Evolutionary conservation across 78 protist genomes (phyloP), one percentile per base, ranked within the genome.

Genomic region (Capsaspora owczarzaki): DNA sequence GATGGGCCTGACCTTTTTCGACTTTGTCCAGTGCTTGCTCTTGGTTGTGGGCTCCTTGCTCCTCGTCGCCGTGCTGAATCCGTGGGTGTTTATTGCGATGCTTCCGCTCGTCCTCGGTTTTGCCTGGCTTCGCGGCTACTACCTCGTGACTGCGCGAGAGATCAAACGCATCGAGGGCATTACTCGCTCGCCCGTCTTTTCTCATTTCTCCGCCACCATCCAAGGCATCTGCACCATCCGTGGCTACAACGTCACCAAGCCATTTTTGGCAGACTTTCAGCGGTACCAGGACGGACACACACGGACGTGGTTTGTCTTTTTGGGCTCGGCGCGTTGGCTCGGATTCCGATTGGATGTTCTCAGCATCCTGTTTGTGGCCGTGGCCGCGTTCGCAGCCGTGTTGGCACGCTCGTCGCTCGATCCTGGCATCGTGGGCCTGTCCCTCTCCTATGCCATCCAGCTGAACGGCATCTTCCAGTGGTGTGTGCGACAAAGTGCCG

Each of bases 221-320:
- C 74, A 74, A 47, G 99, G 99, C 53, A 88, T 93, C 23, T 29
- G 93, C 6, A 92, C 97, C 27, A 90, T 96, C 66, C 89, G 98
- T 42, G 94, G 96, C 2, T 93, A 85, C 76, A 29, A 29, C 66
- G 35, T 12, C 33, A 16, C 4, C 29, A 29, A 56, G 10, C 35
- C 29, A 3, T 56, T 56, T 29, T 25, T 46, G 5, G 51, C 5
- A 5, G 51, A 46, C 25, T 46, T 46, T 12, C 5, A 14, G 51
- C 25, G 25, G 25, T 14, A 46, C 25, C 51, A 46, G 51, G 66
- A 56, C 66, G 66, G 29, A 16, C 12, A 56, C 66, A 56, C 20
- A 10, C 66, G 66, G 33, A 12, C 35, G 35, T 16, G 61, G 46
- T 86, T 70, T 47, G 44, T 75, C 56, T 78, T 78, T 42, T 46